Evolutionary conservation across 2,329 filamentous ascomycete species (phyloP), one percentile per base, ranked within the genome.

Genomic region (Aspergillus thermomutatus): DNA sequence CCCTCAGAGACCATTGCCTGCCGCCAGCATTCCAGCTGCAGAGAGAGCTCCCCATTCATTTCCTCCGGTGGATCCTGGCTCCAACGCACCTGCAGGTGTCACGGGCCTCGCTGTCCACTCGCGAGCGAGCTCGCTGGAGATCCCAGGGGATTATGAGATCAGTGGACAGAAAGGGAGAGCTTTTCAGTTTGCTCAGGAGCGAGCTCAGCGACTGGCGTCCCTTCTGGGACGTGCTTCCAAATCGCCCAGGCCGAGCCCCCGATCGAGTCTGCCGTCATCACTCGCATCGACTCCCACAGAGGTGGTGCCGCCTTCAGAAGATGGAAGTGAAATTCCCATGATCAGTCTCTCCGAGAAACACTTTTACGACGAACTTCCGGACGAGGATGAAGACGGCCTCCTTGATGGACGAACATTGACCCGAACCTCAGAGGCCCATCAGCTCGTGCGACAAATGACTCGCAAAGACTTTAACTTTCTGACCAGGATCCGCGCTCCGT

Each of bases 361-460:
- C 43, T 59, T 67, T 37, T 64, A 67, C 43, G 63, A 69, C 61
- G 60, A 69, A 47, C 60, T 66, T 47, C 60, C 63, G 23, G 66
- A 72, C 60, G 69, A 73, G 56, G 64, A 74, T 66, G 69, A 71
- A 58, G 61, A 61, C 52, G 60, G 57, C 50, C 57, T 65, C 31
- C 51, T 66, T 60, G 59, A 68, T 59, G 60, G 66, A 53, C 64
- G 61, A 64, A 64, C 61, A 59, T 66, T 66, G 54, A 64, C 62
- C 47, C 65, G 57, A 57, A 66, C 60, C 48, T 64, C 65, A n/a
- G 64, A 75, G 68, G 68, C 70, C 55, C 67, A 68, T 54, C 60
- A 66, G 56, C 60, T 71, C 54, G 68, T 72, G 56, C 69, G 64
- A 61, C 70, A 71, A 67, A 75, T 76, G 72, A 68, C 72, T 64